A percentile compares a stretch with the other conserved stretches of the same genome.
Conservation (phyloP, 2,329 filamentous ascomycete species). For the Colletotrichum cordylinicola region DNA sequence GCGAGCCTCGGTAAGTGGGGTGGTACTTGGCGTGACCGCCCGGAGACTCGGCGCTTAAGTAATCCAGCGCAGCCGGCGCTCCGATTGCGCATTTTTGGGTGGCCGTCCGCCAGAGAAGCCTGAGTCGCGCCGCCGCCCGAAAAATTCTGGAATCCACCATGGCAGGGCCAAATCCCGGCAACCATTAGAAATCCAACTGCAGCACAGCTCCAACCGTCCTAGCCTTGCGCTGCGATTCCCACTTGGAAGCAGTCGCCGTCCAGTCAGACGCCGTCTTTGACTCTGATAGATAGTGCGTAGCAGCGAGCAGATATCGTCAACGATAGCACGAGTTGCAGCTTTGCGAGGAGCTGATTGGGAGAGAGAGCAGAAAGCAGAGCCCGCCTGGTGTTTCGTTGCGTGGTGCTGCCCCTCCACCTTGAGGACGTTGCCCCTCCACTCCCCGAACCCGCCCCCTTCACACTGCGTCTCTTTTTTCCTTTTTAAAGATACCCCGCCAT, state of each 20-base stretch:
- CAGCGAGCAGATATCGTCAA: not conserved
- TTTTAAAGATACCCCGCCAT: constrained; percentile 22
- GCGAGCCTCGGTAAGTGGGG: constrained; percentile 19
- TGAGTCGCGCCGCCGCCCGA: constrained; percentile 10
- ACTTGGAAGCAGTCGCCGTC: not conserved
- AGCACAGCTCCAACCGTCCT: not conserved
- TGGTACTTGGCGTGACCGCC: not conserved
- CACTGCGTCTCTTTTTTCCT: constrained; percentile 14
- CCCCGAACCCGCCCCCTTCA: not conserved
- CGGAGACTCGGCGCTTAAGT: constrained; percentile 6
- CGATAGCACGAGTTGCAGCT: not conserved
- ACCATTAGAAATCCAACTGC: constrained; percentile 16
- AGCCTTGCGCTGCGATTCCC: not conserved
- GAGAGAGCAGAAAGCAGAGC: not conserved
- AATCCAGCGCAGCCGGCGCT: not conserved
- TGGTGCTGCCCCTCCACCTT: too few relatives aligned
- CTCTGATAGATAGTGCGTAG: not conserved
- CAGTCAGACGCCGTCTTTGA: constrained; percentile 6
- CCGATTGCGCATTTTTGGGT: constrained; percentile 2
- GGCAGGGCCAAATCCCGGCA: constrained; percentile 5
- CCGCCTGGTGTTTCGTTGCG: not conserved
- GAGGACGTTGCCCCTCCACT: constrained; percentile 9
- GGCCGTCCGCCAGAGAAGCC: not conserved
- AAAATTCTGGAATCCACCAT: constrained; percentile 21
- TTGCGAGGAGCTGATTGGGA: constrained; percentile 8